Evolutionary conservation across 2,329 filamentous ascomycete genomes (phyloP).

Genomic region (Diaporthe citri): DNA sequence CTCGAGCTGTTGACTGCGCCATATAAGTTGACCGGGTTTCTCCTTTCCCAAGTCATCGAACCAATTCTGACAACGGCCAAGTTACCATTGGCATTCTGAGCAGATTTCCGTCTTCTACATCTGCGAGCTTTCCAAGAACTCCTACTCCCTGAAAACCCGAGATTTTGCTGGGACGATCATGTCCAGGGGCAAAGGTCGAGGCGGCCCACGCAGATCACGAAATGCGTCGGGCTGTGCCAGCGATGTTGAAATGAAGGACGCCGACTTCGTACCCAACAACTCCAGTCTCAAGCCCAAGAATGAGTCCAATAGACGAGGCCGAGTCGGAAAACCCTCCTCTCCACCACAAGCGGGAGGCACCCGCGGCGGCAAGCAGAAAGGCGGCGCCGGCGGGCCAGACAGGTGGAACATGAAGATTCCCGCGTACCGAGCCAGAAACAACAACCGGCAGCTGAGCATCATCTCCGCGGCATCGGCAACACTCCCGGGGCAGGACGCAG

Average conservation of each 20-base stretch:
- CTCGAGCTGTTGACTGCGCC: not conserved
- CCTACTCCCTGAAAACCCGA: not conserved
- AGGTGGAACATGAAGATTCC: not conserved
- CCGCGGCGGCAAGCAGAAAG: not conserved
- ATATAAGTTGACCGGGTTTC: not conserved
- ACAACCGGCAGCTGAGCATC: conserved; percentile 6
- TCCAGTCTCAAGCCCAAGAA: not conserved
- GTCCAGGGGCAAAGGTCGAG: conserved; percentile 3
- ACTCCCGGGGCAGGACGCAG: not conserved
- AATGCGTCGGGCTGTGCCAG: not conserved
- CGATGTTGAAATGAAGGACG: conserved; percentile 13
- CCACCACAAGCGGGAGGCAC: not conserved
- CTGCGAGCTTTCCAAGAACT: not conserved
- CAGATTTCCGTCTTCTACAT: not conserved
- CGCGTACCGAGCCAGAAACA: not conserved
- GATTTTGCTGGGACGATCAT: not conserved
- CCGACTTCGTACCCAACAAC: not conserved
- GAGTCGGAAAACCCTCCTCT: not conserved
- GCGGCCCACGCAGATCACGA: not conserved
- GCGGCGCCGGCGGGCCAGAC: not conserved
- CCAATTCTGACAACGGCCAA: not conserved
- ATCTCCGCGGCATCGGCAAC: not conserved
- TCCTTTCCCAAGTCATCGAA: not conserved
- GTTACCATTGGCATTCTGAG: too few species aligned
- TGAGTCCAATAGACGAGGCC: not conserved